Conservation (phyloP, 2,329 filamentous ascomycete genomes). For the Calonectria hawksworthii region DNA sequence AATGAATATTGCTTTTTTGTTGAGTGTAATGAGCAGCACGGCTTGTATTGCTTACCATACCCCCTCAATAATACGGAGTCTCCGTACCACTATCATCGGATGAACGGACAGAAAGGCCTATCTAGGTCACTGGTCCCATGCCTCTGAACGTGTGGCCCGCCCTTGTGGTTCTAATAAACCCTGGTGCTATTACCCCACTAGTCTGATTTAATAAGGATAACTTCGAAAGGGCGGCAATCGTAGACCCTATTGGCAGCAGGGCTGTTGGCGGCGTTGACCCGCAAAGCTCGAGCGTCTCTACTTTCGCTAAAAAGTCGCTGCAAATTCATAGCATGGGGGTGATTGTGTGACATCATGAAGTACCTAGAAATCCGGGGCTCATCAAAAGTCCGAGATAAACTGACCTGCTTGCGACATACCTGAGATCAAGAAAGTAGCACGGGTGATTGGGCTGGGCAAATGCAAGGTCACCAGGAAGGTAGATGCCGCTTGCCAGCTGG, state of each 20-base stretch:
- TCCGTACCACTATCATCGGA: too few relatives aligned
- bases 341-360: not conserved
- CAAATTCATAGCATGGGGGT: not conserved
- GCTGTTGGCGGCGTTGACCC: not conserved
- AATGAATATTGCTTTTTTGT: not conserved
- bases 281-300: not conserved
- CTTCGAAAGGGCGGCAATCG: not conserved
- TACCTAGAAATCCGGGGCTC: not conserved
- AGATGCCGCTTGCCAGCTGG: not conserved
- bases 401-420: not conserved
- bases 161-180: too few relatives aligned
- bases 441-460: not conserved
- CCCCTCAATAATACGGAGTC: too few relatives aligned
- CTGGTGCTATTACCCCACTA: too few relatives aligned
- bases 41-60: too few relatives aligned
- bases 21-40: too few relatives aligned
- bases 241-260: not conserved
- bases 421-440: not conserved
- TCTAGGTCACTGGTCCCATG: not conserved
- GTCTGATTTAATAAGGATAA: not conserved
- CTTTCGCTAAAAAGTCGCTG: not conserved
- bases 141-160: not conserved
- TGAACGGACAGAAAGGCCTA: too few relatives aligned
- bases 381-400: not conserved
- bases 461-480: not conserved